A percentile compares a stretch with the other conserved stretches of the same genome.
Conservation (phyloP, 2,329 filamentous ascomycete species). For the Fusarium nurragi region DNA sequence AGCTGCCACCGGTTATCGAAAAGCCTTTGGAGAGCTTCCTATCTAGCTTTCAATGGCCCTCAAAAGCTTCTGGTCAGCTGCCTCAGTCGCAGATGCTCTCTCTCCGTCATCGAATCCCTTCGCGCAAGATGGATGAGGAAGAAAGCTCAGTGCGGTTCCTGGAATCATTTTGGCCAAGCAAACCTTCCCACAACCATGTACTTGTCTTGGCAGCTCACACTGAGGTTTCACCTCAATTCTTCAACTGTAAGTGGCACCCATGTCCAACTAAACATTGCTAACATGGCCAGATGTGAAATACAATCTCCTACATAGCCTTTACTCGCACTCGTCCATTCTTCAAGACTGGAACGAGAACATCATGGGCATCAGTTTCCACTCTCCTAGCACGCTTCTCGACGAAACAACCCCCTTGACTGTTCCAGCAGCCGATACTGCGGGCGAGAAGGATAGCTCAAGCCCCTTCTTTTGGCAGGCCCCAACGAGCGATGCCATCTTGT, state of each 20-base stretch:
- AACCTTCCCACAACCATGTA: conserved; percentile 73
- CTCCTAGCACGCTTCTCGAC: conserved; percentile 72
- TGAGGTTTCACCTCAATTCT: conserved; percentile 83
- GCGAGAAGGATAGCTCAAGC: conserved; percentile 48
- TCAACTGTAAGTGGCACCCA: conserved; percentile 68
- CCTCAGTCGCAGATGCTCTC: conserved; percentile 66
- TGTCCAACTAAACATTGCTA: conserved; percentile 11
- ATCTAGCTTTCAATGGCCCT: conserved; percentile 73
- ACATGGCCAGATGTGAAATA: conserved; percentile 73
- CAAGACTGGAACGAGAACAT: conserved; percentile 64
- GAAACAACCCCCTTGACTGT: conserved; percentile 64
- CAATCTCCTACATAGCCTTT: conserved; percentile 77
- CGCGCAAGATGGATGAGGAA: conserved; percentile 67
- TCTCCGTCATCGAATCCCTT: conserved; percentile 77
- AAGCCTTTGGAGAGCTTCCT: conserved; percentile 70
- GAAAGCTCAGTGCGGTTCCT: conserved; percentile 80
- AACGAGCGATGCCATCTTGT: conserved; percentile 81
- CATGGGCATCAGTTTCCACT: conserved; percentile 81
- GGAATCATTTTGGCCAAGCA: conserved; percentile 86
- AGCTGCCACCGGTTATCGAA: conserved; percentile 79
- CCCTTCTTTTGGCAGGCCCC: conserved; percentile 88
- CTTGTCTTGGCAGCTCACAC: conserved; percentile 84
- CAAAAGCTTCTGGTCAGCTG: conserved; percentile 50
- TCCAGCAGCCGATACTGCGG: conserved; percentile 47
- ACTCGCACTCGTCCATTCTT: conserved; percentile 64